phyloP scores from a whole-genome alignment of 2,329 filamentous ascomycete genomes.

The Cadophora sp. region DNA sequence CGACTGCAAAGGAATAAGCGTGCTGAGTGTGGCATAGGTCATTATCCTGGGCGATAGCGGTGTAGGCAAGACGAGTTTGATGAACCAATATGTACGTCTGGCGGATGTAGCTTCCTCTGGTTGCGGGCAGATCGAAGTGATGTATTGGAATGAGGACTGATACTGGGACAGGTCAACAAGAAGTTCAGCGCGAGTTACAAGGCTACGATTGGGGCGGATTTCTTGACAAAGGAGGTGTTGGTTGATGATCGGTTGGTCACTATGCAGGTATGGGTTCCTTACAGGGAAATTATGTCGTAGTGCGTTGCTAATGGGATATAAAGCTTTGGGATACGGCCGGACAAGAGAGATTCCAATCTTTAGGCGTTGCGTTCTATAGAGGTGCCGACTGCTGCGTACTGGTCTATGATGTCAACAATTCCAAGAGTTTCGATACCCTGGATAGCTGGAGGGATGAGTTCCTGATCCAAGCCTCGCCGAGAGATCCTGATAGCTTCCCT shows the following conservation, averaged over 20 bases:
- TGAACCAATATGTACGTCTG: constrained; percentile 98
- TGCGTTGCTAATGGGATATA: constrained; percentile 47
- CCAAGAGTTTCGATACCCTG: constrained; percentile 97
- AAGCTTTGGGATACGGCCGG: constrained; percentile 98
- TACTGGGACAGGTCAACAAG: constrained; percentile 84
- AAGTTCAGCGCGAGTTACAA: constrained; percentile 99
- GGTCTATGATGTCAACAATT: constrained; percentile 98
- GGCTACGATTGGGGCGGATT: constrained; percentile 98
- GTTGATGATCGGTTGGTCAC: constrained; percentile 97
- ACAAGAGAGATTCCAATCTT: constrained; percentile 95
- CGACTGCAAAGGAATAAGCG: not conserved
- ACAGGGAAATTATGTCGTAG: not conserved
- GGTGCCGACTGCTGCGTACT: constrained; percentile 98
- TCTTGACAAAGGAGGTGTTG: constrained; percentile 95
- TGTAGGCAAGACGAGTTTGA: constrained; percentile 98
- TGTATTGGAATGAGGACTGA: constrained; percentile 27
- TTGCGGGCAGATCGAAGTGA: not conserved
- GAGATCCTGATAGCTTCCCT: constrained; percentile 96
- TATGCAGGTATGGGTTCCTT: constrained; percentile 77
- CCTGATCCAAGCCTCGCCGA: constrained; percentile 92
- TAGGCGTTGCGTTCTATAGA: constrained; percentile 96
- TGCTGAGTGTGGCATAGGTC: constrained; percentile 63
- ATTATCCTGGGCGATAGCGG: constrained; percentile 99
- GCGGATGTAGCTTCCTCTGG: not conserved
- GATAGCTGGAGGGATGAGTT: constrained; percentile 99